Evolutionary conservation across 1,139 yeast genomes (phyloP).

Genomic region (Kazachstania sp.): DNA sequence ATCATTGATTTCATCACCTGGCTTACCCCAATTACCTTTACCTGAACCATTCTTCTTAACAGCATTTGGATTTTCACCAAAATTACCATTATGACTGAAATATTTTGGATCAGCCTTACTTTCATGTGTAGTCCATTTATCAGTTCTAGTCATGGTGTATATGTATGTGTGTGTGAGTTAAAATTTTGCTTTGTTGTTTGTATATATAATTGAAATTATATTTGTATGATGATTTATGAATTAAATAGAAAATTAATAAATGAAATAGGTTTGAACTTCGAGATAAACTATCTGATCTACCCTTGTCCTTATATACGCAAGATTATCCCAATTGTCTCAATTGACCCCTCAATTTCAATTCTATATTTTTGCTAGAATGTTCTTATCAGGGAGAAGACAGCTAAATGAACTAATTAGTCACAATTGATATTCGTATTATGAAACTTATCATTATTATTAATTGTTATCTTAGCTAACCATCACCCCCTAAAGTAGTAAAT

Average conservation of each 20-base stretch:
- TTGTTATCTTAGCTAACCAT: neutral
- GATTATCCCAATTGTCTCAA: neutral
- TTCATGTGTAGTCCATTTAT: constrained; percentile 67
- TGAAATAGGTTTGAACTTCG: neutral
- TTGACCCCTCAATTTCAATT: neutral
- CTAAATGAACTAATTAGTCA: too few relatives aligned
- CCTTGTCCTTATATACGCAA: neutral
- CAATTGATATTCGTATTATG: too few relatives aligned
- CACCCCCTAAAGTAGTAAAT: neutral
- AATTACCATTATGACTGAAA: constrained; percentile 68
- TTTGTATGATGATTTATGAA: neutral
- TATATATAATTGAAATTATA: neutral
- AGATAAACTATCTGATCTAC: too few relatives aligned
- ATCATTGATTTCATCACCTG: constrained; percentile 58
- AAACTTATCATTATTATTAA: too few relatives aligned
- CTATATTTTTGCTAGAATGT: neutral
- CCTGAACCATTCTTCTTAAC: constrained; percentile 85
- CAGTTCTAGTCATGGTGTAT: constrained; percentile 67
- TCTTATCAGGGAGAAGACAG: neutral
- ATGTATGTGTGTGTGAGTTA: constrained; percentile 3
- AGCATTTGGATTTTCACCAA: constrained; percentile 60
- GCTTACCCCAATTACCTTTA: constrained; percentile 64
- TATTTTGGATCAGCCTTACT: constrained; percentile 53
- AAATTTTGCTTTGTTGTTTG: neutral
- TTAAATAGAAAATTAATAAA: neutral